Conservation (phyloP, 306 rosid genomes). For the Oxytropis ochrocephala region DNA sequence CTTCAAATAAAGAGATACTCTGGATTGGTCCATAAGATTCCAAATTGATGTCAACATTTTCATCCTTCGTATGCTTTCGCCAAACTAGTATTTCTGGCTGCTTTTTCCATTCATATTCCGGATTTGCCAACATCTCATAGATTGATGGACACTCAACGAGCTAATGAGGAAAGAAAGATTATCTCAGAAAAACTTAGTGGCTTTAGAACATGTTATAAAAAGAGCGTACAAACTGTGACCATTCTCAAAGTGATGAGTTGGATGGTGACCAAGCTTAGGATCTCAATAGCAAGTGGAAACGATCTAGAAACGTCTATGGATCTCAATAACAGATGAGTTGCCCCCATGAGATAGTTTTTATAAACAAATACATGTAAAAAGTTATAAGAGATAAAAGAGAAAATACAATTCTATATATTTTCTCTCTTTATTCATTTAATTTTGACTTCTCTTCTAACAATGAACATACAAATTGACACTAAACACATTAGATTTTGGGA, state of each 20-base stretch:
- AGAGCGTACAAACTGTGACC: constrained; percentile 8
- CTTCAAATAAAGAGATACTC: constrained; percentile 51
- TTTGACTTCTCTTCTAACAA: too few relatives aligned
- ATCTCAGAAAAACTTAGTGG: constrained; percentile 7
- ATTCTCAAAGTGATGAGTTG: constrained; percentile 1
- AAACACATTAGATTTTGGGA: too few relatives aligned
- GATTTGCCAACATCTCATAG: constrained; percentile 90
- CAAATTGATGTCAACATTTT: constrained; percentile 40
- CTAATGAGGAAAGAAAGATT: constrained; percentile 34
- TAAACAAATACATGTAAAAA: too few relatives aligned
- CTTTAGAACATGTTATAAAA: constrained; percentile 17
- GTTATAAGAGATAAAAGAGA: too few relatives aligned
- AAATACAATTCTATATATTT: too few relatives aligned
- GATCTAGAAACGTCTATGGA: neutral
- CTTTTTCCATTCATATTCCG: constrained; percentile 65
- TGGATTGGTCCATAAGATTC: constrained; percentile 60
- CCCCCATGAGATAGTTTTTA: too few relatives aligned
- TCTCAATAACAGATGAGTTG: too few relatives aligned
- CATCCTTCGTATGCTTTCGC: constrained; percentile 54
- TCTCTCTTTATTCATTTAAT: too few relatives aligned
- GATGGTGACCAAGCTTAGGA: constrained; percentile 11
- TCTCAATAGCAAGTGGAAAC: neutral
- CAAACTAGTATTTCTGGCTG: constrained; percentile 77
- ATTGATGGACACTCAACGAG: constrained; percentile 91
- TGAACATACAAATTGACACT: too few relatives aligned